Percentiles rank a stretch among this genome's conserved stretches.
These are phyloP conservation scores for Populus trichocarpa DNA, from an alignment of 441 rosid genomes.

Conservation along the genomic window DNA sequence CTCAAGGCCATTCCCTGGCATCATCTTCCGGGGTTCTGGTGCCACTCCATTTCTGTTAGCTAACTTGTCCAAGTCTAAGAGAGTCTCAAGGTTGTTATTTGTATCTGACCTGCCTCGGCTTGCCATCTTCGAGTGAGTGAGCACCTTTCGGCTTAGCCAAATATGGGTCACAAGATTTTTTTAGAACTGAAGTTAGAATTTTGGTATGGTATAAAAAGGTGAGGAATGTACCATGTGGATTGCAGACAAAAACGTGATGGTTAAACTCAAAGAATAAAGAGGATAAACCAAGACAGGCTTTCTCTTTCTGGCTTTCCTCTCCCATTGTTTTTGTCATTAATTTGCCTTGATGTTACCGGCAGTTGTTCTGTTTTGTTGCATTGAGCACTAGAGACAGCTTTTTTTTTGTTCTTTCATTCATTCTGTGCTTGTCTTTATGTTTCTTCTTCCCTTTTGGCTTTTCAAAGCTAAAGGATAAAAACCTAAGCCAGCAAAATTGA, in stretches of 20 bases:
- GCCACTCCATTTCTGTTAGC: conserved; percentile 5
- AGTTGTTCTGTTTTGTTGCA: not conserved
- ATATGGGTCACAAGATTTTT: conserved; percentile 1
- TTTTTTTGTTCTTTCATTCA: no score
- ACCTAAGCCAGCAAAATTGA: no score
- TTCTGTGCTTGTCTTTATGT: no score
- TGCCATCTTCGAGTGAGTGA: conserved; percentile 18
- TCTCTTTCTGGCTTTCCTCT: not conserved
- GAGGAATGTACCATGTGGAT: not conserved
- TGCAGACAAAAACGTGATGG: conserved; percentile 8
- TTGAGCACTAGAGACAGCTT: no score
- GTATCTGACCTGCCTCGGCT: conserved; percentile 2
- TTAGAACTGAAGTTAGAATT: not conserved
- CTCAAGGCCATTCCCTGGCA: conserved; percentile 54
- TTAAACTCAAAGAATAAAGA: conserved; percentile 12
- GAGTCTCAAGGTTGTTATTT: conserved; percentile 45
- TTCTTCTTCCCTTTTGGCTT: no score
- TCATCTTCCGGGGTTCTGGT: conserved; percentile 20
- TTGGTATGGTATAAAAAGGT: conserved; percentile 10
- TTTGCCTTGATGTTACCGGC: conserved; percentile 23
- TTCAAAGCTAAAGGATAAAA: no score
- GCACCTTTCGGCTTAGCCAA: not conserved
- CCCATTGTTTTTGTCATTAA: conserved; percentile 23
- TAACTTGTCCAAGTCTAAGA: conserved; percentile 40
- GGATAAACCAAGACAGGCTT: conserved; percentile 2